Conservation (phyloP, 495 filamentous ascomycete species). For the Penicillium bialowiezense region DNA sequence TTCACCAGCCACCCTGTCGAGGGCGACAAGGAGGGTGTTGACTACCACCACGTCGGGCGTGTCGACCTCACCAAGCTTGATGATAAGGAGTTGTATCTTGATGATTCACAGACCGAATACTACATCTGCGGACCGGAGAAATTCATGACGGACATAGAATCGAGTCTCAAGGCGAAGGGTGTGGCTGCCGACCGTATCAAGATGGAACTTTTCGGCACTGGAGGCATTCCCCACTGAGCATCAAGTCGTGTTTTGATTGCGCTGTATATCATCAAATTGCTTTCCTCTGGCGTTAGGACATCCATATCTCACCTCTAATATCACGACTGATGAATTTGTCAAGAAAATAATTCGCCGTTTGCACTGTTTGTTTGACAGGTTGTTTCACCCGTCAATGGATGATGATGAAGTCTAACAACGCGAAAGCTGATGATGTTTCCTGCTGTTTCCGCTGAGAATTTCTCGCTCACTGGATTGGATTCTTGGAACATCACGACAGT, state of each 20-base stretch:
- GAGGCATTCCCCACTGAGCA: constrained; percentile 30
- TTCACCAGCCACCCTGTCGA: constrained; percentile 37
- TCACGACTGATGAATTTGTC: constrained; percentile 5
- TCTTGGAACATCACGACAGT: too few species aligned
- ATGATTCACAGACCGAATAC: constrained; percentile 55
- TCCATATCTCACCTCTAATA: constrained; percentile 10
- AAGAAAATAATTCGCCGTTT: too few species aligned
- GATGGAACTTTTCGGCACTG: constrained; percentile 68
- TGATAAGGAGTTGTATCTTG: constrained; percentile 50
- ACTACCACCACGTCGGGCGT: constrained; percentile 55
- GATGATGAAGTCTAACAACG: too few species aligned
- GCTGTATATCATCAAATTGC: neutral
- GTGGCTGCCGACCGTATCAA: constrained; percentile 55
- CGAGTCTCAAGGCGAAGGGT: constrained; percentile 46
- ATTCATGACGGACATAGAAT: constrained; percentile 62
- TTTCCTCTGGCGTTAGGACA: constrained; percentile 4
- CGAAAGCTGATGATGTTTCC: too few species aligned
- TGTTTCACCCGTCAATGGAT: too few species aligned
- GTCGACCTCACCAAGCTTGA: constrained; percentile 55
- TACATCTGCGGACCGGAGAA: constrained; percentile 65
- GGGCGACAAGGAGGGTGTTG: constrained; percentile 48
- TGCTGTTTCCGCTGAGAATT: too few species aligned
- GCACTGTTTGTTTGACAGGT: too few species aligned
- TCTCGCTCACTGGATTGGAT: too few species aligned
- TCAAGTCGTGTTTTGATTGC: neutral